These are phyloP conservation scores for Quercus dentata DNA, from an alignment of 306 rosid genomes.

Conservation along the genomic window DNA sequence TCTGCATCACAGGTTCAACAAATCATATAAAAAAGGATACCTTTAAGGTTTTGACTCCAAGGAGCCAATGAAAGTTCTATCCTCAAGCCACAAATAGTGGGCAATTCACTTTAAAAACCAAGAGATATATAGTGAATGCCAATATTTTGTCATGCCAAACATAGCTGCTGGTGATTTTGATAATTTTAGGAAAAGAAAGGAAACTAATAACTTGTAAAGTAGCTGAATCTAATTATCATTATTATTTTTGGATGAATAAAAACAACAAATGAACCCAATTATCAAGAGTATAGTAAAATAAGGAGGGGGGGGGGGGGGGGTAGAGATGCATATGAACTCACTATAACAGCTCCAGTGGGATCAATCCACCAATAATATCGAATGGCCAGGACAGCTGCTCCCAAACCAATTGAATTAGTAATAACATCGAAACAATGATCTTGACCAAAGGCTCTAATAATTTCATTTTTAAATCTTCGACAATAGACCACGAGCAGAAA, in stretches of 20 bases:
- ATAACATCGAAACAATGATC: slow-evolving; percentile 73
- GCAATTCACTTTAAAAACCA: slow-evolving; percentile 16
- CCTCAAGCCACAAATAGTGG: slow-evolving; percentile 45
- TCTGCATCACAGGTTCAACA: slow-evolving; percentile 5
- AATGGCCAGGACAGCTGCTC: slow-evolving; percentile 60
- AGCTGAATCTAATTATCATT: too few relatives aligned
- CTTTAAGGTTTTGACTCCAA: slow-evolving; percentile 20
- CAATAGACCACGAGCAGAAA: slow-evolving; percentile 64
- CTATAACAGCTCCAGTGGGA: slow-evolving; percentile 36
- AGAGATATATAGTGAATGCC: too few relatives aligned
- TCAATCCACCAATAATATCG: slow-evolving; percentile 35
- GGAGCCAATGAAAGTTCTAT: slow-evolving; percentile 29
- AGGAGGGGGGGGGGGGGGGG: too few relatives aligned
- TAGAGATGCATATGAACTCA: neutral
- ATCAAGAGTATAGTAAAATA: too few relatives aligned
- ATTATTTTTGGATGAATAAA: too few relatives aligned
- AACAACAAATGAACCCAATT: too few relatives aligned
- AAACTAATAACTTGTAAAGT: slow-evolving; percentile 32
- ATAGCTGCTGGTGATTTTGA: too few relatives aligned
- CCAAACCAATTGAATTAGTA: slow-evolving; percentile 76
- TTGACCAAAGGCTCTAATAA: slow-evolving; percentile 67
- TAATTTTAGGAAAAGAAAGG: neutral
- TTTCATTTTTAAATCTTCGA: slow-evolving; percentile 28
- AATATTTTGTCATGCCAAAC: too few relatives aligned
- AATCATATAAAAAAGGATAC: neutral